These are phyloP conservation scores for Silene vulgaris DNA, from an alignment of 179 eudicot genomes.

Conservation along the genomic window DNA sequence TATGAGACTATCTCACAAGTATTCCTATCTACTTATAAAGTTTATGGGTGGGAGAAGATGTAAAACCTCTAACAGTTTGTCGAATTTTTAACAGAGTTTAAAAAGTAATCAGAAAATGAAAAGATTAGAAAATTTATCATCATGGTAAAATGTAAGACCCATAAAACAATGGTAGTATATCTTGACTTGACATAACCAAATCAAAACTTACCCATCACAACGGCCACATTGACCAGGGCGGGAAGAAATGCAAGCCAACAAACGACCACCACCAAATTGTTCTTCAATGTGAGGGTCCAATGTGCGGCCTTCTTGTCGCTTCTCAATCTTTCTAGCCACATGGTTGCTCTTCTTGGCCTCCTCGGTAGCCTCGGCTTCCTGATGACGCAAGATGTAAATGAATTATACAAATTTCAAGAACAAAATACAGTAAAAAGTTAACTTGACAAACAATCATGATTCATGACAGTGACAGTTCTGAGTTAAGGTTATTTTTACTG, in stretches of 20 bases:
- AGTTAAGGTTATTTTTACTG: neutral
- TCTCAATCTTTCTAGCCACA: slow-evolving; percentile 52
- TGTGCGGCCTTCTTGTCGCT: slow-evolving; percentile 41
- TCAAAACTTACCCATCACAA: slow-evolving; percentile 46
- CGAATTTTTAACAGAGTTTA: too few species aligned
- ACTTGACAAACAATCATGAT: neutral
- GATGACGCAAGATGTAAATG: neutral
- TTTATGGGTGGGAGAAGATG: neutral
- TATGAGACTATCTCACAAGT: too few species aligned
- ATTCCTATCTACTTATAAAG: too few species aligned
- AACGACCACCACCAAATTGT: slow-evolving; percentile 57
- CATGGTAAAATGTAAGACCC: neutral
- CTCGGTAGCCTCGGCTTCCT: slow-evolving; percentile 53
- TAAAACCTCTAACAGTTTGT: neutral
- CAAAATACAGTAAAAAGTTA: neutral
- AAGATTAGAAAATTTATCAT: too few species aligned
- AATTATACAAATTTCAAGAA: neutral
- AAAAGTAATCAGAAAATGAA: too few species aligned
- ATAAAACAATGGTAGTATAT: too few species aligned
- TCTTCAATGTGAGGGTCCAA: slow-evolving; percentile 59
- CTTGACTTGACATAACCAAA: neutral
- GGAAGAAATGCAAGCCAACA: slow-evolving; percentile 60
- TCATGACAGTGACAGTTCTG: neutral
- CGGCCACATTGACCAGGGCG: slow-evolving; percentile 74
- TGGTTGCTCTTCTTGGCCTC: slow-evolving; percentile 63